Evolutionary conservation across 225 moss, liverwort and hornwort genomes (phyloP).

Genomic region (Marchantia paleacea): DNA sequence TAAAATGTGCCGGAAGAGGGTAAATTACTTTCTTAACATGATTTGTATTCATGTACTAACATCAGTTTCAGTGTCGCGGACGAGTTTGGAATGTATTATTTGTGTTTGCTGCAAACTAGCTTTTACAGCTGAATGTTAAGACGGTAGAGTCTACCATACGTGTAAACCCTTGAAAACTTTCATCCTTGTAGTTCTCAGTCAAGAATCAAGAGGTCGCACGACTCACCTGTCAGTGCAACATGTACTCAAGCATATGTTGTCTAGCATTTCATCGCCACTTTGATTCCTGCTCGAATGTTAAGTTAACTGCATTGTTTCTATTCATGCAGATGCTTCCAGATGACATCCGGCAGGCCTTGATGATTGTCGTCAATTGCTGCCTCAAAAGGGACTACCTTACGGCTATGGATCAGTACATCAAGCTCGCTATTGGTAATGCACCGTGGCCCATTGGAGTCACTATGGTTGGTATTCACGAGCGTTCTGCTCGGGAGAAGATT

Average conservation of each 20-base stretch:
- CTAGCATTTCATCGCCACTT: background rate
- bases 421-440: constrained; percentile 94
- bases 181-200: too few relatives aligned
- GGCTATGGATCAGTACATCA: constrained; percentile 99
- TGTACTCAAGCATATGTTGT: too few relatives aligned
- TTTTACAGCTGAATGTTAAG: too few relatives aligned
- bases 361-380: constrained; percentile 94
- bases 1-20: constrained; percentile 87
- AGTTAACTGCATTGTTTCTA: background rate
- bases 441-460: constrained; percentile 99
- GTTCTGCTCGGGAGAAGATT: constrained; percentile 99
- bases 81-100: too few relatives aligned
- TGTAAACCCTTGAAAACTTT: too few relatives aligned
- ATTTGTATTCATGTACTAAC: too few relatives aligned
- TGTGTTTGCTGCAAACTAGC: too few relatives aligned
- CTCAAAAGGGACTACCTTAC: constrained; percentile 95
- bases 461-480: constrained; percentile 99
- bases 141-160: too few relatives aligned
- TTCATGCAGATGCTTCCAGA: constrained; percentile 87
- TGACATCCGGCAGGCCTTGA: constrained; percentile 86
- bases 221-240: too few relatives aligned
- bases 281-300: background rate
- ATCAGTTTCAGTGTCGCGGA: too few relatives aligned
- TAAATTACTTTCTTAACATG: constrained; percentile 18
- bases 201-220: too few relatives aligned